Base-by-base conservation (phyloP, 495 filamentous ascomycete species). In the Talaromyces trachyspermus region DNA sequence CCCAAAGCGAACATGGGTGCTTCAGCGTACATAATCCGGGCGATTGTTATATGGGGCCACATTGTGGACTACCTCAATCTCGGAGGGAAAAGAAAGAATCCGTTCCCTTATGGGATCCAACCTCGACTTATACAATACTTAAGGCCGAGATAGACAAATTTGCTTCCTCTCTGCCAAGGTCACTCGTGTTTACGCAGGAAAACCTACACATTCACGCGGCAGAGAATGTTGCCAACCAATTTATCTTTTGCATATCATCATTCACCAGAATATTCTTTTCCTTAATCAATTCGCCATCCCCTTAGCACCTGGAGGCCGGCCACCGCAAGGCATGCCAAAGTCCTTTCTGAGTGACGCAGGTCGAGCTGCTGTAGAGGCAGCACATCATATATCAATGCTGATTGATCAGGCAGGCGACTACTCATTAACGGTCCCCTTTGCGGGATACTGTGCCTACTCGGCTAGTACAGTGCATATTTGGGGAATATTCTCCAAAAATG, bases 401-500 rank as follows among this genome's bases (percentile, higher is more conserved):
- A 76, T 96, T 40, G 83, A 86, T 53, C 85, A 89, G 44, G 81
- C 85, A 25, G 83, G 84, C 50, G 79, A 84, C 26, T 80, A 94
- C 61, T 79, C 82, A 43, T 80, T 95, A 20, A 83, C 86, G 5
- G 91, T 90, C 12, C 91, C 92, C 2, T 98, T 96, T 60, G 83
- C 86, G 1, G 91, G 92, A 0, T 98, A 98, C 58, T 94, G 88
- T 55, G 89, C 92, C 15, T 98, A 95, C 55, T 75, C 88, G 18
- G 88, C 90, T 3, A 92, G 87, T 50, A 94, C 88, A 5, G 86
- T 96, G 20, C 92, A 98, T 54, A 83, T 98, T 42, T 86, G 86
- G 65, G 88, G 88, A 7, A 86, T 90, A 30, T 96, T 95, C 64
- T 89, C 88, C 7, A 82, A 82, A 55, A 89, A 92, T 54, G 66